Percentiles rank a stretch among this genome's conserved stretches.
Conservation (phyloP, 2,329 filamentous ascomycete genomes). For the Verticillium nubilum region DNA sequence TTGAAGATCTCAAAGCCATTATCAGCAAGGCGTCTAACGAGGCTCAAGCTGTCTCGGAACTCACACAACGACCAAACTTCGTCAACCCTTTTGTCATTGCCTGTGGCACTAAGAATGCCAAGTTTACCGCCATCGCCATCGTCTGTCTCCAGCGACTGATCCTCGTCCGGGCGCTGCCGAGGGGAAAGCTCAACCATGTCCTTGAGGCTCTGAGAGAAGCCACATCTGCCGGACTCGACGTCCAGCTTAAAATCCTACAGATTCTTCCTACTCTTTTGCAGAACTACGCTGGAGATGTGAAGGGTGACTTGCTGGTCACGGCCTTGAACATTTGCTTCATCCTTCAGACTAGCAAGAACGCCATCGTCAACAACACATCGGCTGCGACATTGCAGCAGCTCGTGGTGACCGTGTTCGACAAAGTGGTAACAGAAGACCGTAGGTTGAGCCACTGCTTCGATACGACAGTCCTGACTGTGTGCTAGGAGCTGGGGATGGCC, state of each 20-base stretch:
- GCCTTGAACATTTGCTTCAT: constrained; percentile 88
- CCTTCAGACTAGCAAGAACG: constrained; percentile 85
- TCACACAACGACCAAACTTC: constrained; percentile 76
- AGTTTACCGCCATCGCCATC: constrained; percentile 82
- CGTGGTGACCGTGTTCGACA: constrained; percentile 88
- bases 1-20: constrained; percentile 79
- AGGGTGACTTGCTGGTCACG: constrained; percentile 74
- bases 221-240: constrained; percentile 73
- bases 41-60: constrained; percentile 70
- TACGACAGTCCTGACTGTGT: constrained; percentile 10
- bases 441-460: constrained; percentile 23
- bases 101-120: constrained; percentile 83
- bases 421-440: constrained; percentile 79
- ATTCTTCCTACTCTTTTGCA: constrained; percentile 84
- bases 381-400: constrained; percentile 95
- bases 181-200: constrained; percentile 75
- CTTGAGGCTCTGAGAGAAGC: constrained; percentile 84
- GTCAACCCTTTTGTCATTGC: constrained; percentile 92
- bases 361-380: constrained; percentile 90
- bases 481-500: constrained; percentile 41
- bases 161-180: constrained; percentile 72
- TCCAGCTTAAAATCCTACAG: constrained; percentile 94
- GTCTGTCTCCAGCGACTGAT: constrained; percentile 86
- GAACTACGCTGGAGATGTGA: constrained; percentile 79
- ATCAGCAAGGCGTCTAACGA: constrained; percentile 61